Evolutionary conservation across 371 early-diverging fungal species (phyloP).

Genomic region (Mucor lusitanicus): DNA sequence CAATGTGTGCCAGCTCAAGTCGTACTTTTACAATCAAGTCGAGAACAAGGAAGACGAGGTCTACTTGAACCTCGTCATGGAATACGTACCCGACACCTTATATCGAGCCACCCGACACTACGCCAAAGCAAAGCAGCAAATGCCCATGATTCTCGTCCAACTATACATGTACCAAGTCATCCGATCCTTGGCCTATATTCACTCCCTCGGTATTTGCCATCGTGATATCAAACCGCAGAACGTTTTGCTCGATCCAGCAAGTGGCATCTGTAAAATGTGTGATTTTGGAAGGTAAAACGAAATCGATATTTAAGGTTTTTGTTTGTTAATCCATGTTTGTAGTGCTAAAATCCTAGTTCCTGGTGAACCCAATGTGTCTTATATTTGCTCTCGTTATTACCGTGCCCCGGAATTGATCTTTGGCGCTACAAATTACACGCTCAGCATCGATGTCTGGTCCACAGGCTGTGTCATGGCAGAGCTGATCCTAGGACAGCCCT

Average conservation of each 20-base stretch:
- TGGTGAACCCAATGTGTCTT: slow-evolving; percentile 96
- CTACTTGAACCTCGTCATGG: slow-evolving; percentile 83
- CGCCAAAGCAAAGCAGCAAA: slow-evolving; percentile 82
- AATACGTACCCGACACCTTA: slow-evolving; percentile 88
- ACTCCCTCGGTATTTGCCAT: slow-evolving; percentile 75
- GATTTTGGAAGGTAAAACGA: slow-evolving; percentile 91
- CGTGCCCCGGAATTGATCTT: slow-evolving; percentile 98
- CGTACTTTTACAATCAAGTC: slow-evolving; percentile 80
- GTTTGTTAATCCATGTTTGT: background rate
- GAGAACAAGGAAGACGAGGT: slow-evolving; percentile 75
- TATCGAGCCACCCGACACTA: slow-evolving; percentile 81
- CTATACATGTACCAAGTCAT: slow-evolving; percentile 97
- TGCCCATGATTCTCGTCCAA: slow-evolving; percentile 91
- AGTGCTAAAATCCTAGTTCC: slow-evolving; percentile 95
- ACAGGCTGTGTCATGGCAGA: slow-evolving; percentile 99
- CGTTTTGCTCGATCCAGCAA: slow-evolving; percentile 70
- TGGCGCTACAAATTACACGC: slow-evolving; percentile 94
- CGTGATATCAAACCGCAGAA: slow-evolving; percentile 77
- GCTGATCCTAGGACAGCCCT: slow-evolving; percentile 92
- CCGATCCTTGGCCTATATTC: slow-evolving; percentile 95
- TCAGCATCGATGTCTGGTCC: slow-evolving; percentile 96
- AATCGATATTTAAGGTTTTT: background rate
- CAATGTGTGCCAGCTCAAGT: slow-evolving; percentile 76
- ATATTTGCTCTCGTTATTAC: slow-evolving; percentile 99
- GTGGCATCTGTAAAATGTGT: slow-evolving; percentile 95